Conservation (phyloP, 1,139 yeast genomes). For the Kurtzmaniella quercitrusa region DNA sequence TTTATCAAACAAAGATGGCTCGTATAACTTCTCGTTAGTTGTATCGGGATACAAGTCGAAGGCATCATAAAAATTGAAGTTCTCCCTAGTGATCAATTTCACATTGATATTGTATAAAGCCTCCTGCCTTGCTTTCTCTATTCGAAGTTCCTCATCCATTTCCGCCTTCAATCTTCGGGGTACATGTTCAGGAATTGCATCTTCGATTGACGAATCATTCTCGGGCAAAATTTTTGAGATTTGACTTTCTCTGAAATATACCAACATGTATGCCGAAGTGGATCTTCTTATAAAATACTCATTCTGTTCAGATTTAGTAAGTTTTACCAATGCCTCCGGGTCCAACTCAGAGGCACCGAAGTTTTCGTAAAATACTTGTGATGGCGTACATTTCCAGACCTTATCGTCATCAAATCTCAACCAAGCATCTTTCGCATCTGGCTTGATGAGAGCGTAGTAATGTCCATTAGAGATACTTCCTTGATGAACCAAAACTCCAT, state of each 20-base stretch:
- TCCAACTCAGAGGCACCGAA: constrained; percentile 73
- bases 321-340: constrained; percentile 41
- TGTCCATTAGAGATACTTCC: constrained; percentile 97
- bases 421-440: constrained; percentile 63
- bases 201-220: constrained; percentile 40
- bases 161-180: constrained; percentile 64
- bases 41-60: constrained; percentile 74
- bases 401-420: constrained; percentile 91
- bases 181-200: constrained; percentile 62
- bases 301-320: constrained; percentile 59
- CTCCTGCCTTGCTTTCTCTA: constrained; percentile 71
- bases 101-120: constrained; percentile 70
- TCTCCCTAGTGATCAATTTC: constrained; percentile 47
- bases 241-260: constrained; percentile 70
- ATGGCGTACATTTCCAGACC: constrained; percentile 80
- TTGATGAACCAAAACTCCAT: constrained; percentile 92
- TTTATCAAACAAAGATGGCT: constrained; percentile 43
- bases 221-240: constrained; percentile 58
- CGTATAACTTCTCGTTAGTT: constrained; percentile 39
- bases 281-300: constrained; percentile 68
- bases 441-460: constrained; percentile 90
- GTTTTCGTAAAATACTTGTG: constrained; percentile 88
- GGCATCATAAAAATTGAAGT: constrained; percentile 61
- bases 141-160: constrained; percentile 47
- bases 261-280: constrained; percentile 96